Percentiles rank a stretch among this genome's conserved stretches.
phyloP scores from a whole-genome alignment of 768 basidiomycete species.

The Leccinum variicolor region DNA sequence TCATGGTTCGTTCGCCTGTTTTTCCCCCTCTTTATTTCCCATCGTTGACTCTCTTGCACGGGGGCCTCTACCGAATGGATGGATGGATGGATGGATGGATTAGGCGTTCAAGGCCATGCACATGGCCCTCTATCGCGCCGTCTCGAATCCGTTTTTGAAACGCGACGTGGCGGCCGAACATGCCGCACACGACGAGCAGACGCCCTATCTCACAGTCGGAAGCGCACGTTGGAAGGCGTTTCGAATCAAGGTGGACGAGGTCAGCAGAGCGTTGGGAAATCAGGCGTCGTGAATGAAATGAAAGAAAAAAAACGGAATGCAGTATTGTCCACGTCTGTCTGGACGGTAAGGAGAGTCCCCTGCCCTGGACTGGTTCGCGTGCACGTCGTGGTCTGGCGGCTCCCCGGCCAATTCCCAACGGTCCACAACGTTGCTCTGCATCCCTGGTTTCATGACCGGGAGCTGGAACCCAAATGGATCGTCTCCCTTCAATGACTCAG shows the following conservation, averaged over 20 bases:
- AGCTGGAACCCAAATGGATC: constrained; percentile 51
- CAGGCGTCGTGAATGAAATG: constrained; percentile 19
- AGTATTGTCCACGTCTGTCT: neutral
- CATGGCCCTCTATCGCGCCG: constrained; percentile 78
- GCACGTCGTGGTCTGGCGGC: constrained; percentile 27
- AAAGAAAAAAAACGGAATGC: neutral
- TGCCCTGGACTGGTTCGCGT: constrained; percentile 18
- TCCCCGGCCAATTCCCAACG: constrained; percentile 17
- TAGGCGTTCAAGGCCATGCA: constrained; percentile 89
- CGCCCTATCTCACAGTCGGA: constrained; percentile 56
- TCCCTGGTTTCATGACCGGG: constrained; percentile 6
- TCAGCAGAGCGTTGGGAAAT: constrained; percentile 57
- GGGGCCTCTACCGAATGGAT: too few species aligned
- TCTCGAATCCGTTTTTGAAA: constrained; percentile 84
- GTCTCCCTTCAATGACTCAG: constrained; percentile 82
- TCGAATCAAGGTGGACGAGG: constrained; percentile 68
- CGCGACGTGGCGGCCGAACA: constrained; percentile 50
- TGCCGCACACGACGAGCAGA: constrained; percentile 41
- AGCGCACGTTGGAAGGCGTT: constrained; percentile 69
- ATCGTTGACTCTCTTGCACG: neutral
- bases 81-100: neutral
- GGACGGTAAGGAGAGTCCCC: neutral
- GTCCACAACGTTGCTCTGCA: constrained; percentile 17
- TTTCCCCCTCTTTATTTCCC: neutral
- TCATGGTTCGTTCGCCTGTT: constrained; percentile 54